phyloP scores from a whole-genome alignment of 140 eudicot genomes.

The Flaveria floridana region DNA sequence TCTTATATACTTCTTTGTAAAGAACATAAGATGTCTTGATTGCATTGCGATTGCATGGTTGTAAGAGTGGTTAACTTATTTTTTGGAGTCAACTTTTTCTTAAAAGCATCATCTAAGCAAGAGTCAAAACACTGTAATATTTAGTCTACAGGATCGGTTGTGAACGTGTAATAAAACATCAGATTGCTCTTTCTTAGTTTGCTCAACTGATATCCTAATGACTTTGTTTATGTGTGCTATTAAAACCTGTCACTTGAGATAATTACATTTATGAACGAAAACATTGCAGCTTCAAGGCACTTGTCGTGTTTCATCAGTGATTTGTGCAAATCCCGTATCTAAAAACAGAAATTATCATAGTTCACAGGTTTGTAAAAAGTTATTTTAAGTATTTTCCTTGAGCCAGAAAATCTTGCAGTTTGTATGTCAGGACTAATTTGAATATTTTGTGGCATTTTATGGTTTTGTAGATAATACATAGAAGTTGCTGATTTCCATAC shows the following conservation, averaged over 20 bases:
- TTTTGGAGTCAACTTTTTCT: too few species aligned
- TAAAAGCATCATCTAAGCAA: too few species aligned
- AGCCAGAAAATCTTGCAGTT: neutral
- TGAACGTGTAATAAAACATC: neutral
- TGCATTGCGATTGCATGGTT: too few species aligned
- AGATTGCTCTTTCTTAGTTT: neutral
- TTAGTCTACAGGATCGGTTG: neutral
- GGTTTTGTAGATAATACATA: conserved; percentile 37
- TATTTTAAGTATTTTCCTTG: neutral
- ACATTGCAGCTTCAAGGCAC: conserved; percentile 56
- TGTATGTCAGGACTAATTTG: neutral
- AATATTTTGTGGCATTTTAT: conserved; percentile 8
- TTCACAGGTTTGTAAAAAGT: conserved; percentile 52
- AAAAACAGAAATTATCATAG: conserved; percentile 38
- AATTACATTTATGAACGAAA: conserved; percentile 8
- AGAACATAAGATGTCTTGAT: too few species aligned
- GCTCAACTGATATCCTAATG: conserved; percentile 1
- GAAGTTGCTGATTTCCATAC: conserved; percentile 41
- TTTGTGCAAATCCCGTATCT: conserved; percentile 36
- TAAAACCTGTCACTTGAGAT: neutral
- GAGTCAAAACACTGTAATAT: neutral
- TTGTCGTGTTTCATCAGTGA: conserved; percentile 35
- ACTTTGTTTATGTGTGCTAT: neutral
- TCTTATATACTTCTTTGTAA: too few species aligned
- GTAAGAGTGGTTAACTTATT: too few species aligned